Conservation (phyloP, 2,329 filamentous ascomycete genomes). For the Cladosporium colombiae region DNA sequence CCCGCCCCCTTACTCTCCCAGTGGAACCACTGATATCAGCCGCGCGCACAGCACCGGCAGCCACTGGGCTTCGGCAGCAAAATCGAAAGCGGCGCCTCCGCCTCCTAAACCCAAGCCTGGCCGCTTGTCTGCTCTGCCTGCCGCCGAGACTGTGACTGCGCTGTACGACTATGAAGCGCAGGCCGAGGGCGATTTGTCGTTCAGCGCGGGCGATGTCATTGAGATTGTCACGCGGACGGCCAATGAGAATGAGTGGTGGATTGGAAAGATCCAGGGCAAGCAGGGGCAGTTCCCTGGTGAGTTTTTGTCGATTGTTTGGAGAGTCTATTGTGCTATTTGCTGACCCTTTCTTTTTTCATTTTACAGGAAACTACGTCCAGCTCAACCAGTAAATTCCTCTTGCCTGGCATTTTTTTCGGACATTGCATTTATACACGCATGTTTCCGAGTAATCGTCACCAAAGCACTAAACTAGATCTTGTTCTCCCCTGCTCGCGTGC, state of each 20-base stretch:
- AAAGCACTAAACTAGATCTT: not conserved
- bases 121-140: constrained; percentile 58
- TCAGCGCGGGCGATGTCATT: constrained; percentile 83
- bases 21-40: constrained; percentile 29
- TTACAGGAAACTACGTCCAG: constrained; percentile 51
- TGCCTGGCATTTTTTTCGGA: not conserved
- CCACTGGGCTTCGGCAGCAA: constrained; percentile 48
- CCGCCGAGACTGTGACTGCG: constrained; percentile 79
- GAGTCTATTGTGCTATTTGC: not conserved
- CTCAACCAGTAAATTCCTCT: constrained; percentile 34
- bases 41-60: constrained; percentile 38
- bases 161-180: constrained; percentile 96
- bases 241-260: constrained; percentile 98
- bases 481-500: not conserved
- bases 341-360: not conserved
- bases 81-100: constrained; percentile 51
- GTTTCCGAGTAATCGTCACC: not conserved
- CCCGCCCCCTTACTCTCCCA: constrained; percentile 33
- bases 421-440: not conserved
- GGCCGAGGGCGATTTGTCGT: constrained; percentile 90
- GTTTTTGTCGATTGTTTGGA: constrained; percentile 33
- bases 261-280: constrained; percentile 74
- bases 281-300: constrained; percentile 93
- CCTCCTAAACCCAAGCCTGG: constrained; percentile 66
- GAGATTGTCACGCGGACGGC: constrained; percentile 74